Base-by-base conservation (phyloP, 768 basidiomycete genomes). In the Panaeolus papilionaceus region DNA sequence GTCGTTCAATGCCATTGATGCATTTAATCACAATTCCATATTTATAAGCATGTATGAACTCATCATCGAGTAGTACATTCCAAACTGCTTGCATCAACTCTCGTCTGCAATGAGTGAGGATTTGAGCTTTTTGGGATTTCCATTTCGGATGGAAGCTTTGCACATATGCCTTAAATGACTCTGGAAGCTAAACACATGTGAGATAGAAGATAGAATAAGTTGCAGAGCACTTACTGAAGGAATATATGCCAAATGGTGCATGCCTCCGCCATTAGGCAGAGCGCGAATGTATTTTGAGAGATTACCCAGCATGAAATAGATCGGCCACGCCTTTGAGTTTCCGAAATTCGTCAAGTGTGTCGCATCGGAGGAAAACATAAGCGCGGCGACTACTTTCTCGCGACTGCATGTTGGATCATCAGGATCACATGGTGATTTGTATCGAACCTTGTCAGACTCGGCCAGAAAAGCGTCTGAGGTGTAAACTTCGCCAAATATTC, bases 171-270 rank as follows among this genome's bases (percentile, higher is more conserved):
- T 45, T 72, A 69, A 64, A 76, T 70, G 6, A 51, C 42, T 72
- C 66, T 20, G 71, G 71, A 23, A 76, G 71, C 75, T 74, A 38
- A 5, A 42, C 9, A 62, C 49, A 37, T 5, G 20, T 51, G 62
- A 33, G 49, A 66, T 40, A 16, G 26, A 62, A 62, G 38, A 37
- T 39, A 44, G 37, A 42, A 44, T 16, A 12, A 44, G 18, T 44
- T 18, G 38, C 16, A 67, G 74, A 28, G 11, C 26, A 64, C 67
- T 65, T 68, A 82, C 80, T 42, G 74, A 72, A 0, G 82, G 83
- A 33, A 86, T 77, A 70, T 84, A 85, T 11, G 80, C 83, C 2
- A 84, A 74, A 75, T 0, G 81, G 79, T 65, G 85, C 76, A 70
- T 83, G 83, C 75, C 62, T 40, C 71, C 39, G 11, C 71, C 42